Evolutionary conservation across 2,329 filamentous ascomycete genomes (phyloP).

Genomic region (Curvularia spicifera): DNA sequence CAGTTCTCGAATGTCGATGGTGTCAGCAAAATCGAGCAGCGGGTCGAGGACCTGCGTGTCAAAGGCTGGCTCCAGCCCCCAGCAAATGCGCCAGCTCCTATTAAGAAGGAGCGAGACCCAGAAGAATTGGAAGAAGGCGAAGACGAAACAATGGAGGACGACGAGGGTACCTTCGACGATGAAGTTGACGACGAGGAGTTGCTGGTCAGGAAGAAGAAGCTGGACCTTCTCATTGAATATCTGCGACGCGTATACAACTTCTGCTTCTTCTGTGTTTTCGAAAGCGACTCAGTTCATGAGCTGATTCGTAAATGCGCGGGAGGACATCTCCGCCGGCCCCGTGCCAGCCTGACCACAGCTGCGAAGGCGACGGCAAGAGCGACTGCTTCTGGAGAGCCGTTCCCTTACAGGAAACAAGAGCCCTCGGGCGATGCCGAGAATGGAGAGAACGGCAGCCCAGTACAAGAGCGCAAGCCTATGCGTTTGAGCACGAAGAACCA

Average conservation of each 20-base stretch:
- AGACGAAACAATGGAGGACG: constrained; percentile 65
- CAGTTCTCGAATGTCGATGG: constrained; percentile 61
- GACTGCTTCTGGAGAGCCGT: constrained; percentile 80
- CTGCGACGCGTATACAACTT: constrained; percentile 96
- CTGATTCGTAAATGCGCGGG: constrained; percentile 94
- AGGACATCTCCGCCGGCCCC: constrained; percentile 91
- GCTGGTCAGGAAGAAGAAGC: constrained; percentile 91
- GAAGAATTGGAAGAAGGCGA: constrained; percentile 78
- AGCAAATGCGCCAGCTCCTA: constrained; percentile 57
- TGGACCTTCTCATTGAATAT: constrained; percentile 95
- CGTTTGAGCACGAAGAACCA: constrained; percentile 77
- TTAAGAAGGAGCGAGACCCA: constrained; percentile 67
- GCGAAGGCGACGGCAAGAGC: constrained; percentile 86
- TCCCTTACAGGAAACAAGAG: constrained; percentile 80
- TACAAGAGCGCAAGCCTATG: constrained; percentile 73
- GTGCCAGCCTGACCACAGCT: constrained; percentile 80
- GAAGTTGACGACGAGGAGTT: constrained; percentile 91
- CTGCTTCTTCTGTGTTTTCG: constrained; percentile 99
- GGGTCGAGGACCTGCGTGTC: constrained; percentile 79
- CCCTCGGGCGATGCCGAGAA: constrained; percentile 68
- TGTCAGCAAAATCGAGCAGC: constrained; percentile 80
- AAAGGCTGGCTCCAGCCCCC: constrained; percentile 78
- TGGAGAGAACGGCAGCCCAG: constrained; percentile 65
- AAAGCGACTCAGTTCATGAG: constrained; percentile 96
- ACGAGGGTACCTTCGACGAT: constrained; percentile 70